A percentile compares a stretch with the other conserved stretches of the same genome.
These are phyloP conservation scores for Ogataea ramenticola DNA, from an alignment of 805 yeast genomes.

Conservation along the genomic window DNA sequence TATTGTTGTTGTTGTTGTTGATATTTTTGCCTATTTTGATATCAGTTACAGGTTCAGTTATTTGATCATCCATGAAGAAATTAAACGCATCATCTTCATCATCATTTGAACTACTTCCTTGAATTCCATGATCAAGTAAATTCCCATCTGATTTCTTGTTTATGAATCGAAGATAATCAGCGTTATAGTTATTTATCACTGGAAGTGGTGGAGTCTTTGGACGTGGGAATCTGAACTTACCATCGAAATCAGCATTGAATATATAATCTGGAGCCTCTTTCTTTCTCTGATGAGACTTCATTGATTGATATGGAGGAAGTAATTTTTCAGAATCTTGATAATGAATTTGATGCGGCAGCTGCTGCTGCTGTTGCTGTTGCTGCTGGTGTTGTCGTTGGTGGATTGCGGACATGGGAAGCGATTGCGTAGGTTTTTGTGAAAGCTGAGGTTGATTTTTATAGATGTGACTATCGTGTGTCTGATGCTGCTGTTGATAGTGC, in stretches of 20 bases:
- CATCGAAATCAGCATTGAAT: conserved; percentile 39
- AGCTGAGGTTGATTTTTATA: conserved; percentile 1
- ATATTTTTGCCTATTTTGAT: too few species aligned
- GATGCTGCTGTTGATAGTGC: conserved; percentile 2
- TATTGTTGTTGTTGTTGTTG: too few species aligned
- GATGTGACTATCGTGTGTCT: not conserved
- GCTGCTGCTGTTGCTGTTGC: conserved; percentile 2
- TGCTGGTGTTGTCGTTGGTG: not conserved
- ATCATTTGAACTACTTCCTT: too few species aligned
- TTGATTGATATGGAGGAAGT: too few species aligned
- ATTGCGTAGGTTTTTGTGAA: not conserved
- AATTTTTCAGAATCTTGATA: too few species aligned
- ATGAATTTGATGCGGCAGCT: not conserved
- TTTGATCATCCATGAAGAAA: not conserved
- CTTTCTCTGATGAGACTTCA: too few species aligned
- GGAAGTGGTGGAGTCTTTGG: conserved; percentile 26
- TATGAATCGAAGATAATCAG: conserved; percentile 32
- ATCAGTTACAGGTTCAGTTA: not conserved
- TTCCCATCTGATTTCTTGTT: conserved; percentile 6
- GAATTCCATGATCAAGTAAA: too few species aligned
- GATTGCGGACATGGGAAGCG: not conserved
- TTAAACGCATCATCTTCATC: not conserved
- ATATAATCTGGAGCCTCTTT: conserved; percentile 32
- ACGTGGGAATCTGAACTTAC: conserved; percentile 49
- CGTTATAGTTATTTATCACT: conserved; percentile 28